Percentiles rank a stretch among this genome's conserved stretches.
Conservation (phyloP, 2,329 filamentous ascomycete species). For the Lachnellula subtilissima region DNA sequence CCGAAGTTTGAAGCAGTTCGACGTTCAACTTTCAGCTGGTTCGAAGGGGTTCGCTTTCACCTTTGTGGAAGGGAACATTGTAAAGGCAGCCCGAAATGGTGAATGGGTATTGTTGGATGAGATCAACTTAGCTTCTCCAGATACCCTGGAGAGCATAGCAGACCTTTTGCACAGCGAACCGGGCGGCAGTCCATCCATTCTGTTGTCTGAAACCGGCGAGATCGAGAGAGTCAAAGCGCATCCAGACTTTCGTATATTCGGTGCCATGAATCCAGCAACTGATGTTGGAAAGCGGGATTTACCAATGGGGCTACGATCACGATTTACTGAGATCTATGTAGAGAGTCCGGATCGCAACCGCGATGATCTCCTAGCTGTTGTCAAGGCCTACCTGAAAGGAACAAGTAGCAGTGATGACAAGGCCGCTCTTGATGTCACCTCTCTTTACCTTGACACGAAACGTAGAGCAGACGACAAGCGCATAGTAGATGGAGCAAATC, state of each 20-base stretch:
- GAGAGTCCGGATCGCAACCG: slow-evolving; percentile 81
- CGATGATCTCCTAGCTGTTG: slow-evolving; percentile 81
- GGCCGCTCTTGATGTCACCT: slow-evolving; percentile 74
- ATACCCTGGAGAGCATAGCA: slow-evolving; percentile 89
- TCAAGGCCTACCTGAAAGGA: slow-evolving; percentile 78
- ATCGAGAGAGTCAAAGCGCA: slow-evolving; percentile 87
- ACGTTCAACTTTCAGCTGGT: slow-evolving; percentile 69
- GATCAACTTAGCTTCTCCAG: slow-evolving; percentile 91
- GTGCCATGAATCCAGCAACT: slow-evolving; percentile 98
- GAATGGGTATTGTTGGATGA: slow-evolving; percentile 97
- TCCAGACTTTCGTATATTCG: slow-evolving; percentile 91
- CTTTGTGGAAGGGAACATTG: slow-evolving; percentile 92
- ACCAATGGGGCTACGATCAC: slow-evolving; percentile 78
- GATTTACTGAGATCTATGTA: slow-evolving; percentile 95
- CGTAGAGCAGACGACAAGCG: slow-evolving; percentile 73
- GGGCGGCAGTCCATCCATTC: slow-evolving; percentile 69
- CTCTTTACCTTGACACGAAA: slow-evolving; percentile 85
- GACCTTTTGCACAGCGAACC: slow-evolving; percentile 75
- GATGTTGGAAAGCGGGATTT: slow-evolving; percentile 96
- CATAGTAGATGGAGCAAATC: slow-evolving; percentile 89
- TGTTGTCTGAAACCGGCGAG: slow-evolving; percentile 89
- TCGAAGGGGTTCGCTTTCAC: slow-evolving; percentile 82
- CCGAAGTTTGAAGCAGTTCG: slow-evolving; percentile 71
- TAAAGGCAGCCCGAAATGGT: slow-evolving; percentile 91
- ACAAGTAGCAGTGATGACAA: slow-evolving; percentile 67